A percentile compares a stretch with the other conserved stretches of the same genome.
phyloP scores from a whole-genome alignment of 805 yeast genomes.

The Kurtzmaniella fragi region DNA sequence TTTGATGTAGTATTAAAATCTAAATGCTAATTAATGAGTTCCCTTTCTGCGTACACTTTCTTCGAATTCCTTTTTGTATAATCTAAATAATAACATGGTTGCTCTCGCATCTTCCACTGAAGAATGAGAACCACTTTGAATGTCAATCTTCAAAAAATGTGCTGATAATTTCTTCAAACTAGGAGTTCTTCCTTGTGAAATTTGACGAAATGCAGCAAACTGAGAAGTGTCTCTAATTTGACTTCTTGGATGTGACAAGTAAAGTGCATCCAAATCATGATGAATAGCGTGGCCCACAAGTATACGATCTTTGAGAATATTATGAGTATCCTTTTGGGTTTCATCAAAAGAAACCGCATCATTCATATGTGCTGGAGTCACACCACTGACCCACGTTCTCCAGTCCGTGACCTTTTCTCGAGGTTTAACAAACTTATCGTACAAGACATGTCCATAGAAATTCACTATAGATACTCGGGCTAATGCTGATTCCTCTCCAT shows the following conservation, averaged over 20 bases:
- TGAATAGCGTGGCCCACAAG: conserved; percentile 83
- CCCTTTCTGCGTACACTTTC: conserved; percentile 8
- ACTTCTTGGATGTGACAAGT: conserved; percentile 60
- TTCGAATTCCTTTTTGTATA: conserved; percentile 60
- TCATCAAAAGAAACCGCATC: conserved; percentile 61
- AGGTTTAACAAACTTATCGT: conserved; percentile 76
- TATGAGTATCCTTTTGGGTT: conserved; percentile 56
- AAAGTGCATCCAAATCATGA: conserved; percentile 68
- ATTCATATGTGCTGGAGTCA: conserved; percentile 63
- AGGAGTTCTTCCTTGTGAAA: conserved; percentile 68
- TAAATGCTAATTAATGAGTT: background rate
- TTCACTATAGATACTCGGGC: conserved; percentile 89
- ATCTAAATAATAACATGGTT: conserved; percentile 74
- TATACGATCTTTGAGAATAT: conserved; percentile 49
- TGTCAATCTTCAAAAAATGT: conserved; percentile 52
- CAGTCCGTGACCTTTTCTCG: conserved; percentile 75
- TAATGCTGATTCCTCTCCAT: conserved; percentile 63
- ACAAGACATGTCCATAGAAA: conserved; percentile 64
- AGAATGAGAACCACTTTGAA: conserved; percentile 75
- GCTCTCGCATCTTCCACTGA: conserved; percentile 90
- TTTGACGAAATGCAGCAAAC: conserved; percentile 52
- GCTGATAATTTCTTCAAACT: conserved; percentile 60
- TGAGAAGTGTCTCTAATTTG: conserved; percentile 71
- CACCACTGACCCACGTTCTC: conserved; percentile 92
- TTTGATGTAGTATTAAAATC: background rate